These are phyloP conservation scores for Lavandula angustifolia DNA, from an alignment of 257 asterid genomes.

Conservation along the genomic window DNA sequence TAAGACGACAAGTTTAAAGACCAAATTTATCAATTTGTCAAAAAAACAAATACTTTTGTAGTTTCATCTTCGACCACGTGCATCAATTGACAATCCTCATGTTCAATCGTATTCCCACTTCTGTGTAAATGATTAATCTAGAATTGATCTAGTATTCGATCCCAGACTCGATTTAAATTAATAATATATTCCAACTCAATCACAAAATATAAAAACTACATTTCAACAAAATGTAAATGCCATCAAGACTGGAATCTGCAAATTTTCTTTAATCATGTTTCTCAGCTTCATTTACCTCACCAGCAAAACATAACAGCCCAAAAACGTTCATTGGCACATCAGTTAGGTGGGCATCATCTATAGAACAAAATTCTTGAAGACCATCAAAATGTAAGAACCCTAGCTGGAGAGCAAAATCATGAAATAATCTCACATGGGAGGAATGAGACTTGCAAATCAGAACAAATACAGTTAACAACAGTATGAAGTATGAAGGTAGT, in stretches of 20 bases:
- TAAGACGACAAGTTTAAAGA: too few species aligned
- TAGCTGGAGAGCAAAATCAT: conserved; percentile 26
- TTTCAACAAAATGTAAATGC: conserved; percentile 1
- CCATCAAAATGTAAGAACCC: not conserved
- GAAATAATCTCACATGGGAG: conserved; percentile 14
- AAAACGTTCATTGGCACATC: conserved; percentile 12
- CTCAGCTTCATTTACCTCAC: conserved; percentile 19
- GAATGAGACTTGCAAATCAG: conserved; percentile 21
- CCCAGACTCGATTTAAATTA: too few species aligned
- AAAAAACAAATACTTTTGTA: too few species aligned
- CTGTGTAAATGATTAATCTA: too few species aligned
- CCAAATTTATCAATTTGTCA: too few species aligned
- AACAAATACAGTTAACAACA: conserved; percentile 4
- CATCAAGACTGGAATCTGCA: not conserved
- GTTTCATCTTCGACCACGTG: too few species aligned
- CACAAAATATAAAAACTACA: too few species aligned
- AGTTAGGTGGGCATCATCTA: conserved; percentile 20
- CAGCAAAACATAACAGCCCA: not conserved
- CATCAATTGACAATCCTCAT: too few species aligned
- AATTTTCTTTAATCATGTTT: not conserved
- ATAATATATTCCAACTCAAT: too few species aligned
- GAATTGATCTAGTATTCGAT: too few species aligned
- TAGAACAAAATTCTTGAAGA: conserved; percentile 19
- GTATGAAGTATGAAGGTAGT: not conserved
- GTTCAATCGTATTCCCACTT: too few species aligned